Percentiles rank a stretch among this genome's conserved stretches.
These are phyloP conservation scores for Yamadazyma aaseri DNA, from an alignment of 1,139 yeast species.

Conservation along the genomic window DNA sequence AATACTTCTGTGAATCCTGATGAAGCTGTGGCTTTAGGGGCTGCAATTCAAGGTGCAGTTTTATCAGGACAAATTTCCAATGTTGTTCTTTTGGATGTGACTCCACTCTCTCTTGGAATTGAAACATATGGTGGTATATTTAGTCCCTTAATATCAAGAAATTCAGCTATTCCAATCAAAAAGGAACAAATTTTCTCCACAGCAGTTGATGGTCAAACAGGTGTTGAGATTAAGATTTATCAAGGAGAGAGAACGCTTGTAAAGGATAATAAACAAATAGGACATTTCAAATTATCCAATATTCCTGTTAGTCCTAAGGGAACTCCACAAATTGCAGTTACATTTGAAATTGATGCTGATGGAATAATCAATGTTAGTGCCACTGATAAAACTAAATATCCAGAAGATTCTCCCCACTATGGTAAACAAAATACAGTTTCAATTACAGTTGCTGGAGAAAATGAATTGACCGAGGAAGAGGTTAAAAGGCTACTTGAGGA, in stretches of 20 bases:
- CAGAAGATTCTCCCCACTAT: constrained; percentile 27
- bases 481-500: constrained; percentile 56
- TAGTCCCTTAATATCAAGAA: constrained; percentile 73
- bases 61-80: constrained; percentile 68
- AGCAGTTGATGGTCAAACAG: constrained; percentile 83
- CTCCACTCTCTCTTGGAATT: constrained; percentile 76
- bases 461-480: constrained; percentile 67
- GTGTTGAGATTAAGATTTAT: constrained; percentile 72
- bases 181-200: constrained; percentile 73
- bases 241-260: constrained; percentile 81
- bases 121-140: constrained; percentile 83
- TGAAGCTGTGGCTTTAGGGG: constrained; percentile 83
- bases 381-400: constrained; percentile 57
- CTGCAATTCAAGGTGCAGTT: constrained; percentile 82
- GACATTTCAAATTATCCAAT: constrained; percentile 64
- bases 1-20: constrained; percentile 74
- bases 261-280: constrained; percentile 69
- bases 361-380: constrained; percentile 80
- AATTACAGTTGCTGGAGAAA: constrained; percentile 68
- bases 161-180: constrained; percentile 73
- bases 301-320: constrained; percentile 78
- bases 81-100: constrained; percentile 74
- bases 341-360: constrained; percentile 78
- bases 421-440: constrained; percentile 45
- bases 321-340: constrained; percentile 69